Base-by-base conservation (phyloP, 441 rosid genomes). In the Mallotus repandus region DNA sequence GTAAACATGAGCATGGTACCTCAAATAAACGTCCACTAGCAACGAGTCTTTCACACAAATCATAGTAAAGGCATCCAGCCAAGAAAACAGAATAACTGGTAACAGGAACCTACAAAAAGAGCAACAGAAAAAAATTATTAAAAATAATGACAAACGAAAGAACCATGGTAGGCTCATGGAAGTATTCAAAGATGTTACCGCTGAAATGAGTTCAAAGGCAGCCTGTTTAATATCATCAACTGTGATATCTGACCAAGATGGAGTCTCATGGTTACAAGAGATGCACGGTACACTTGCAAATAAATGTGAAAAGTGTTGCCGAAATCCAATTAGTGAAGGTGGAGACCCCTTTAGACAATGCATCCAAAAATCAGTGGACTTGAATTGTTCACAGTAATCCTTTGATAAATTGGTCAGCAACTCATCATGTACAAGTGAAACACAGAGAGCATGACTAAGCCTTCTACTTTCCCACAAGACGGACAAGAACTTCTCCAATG, bases 401-500 rank as follows among this genome's bases (percentile, higher is more conserved):
- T 80, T 88, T 71, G 89, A 82, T 73, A 90, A 78, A 67, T 71
- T 84, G 43, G 15, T 57, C 46, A 85, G 79, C 59, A 93, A 83
- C 68, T 81, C 86, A 54, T 93, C 92, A 81, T 82, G 81, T 61
- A 96, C 75, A 52, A 98, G 97, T 70, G 97, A 85, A 73, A 80
- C 77, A 78, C 98, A 96, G 72, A 94, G 92, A 29, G 91, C 89
- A 81, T 94, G 98, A 78, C 88, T 87, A 49, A 92, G 88, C 84
- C 98, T 91, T 84, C 98, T 88, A 76, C 85, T 78, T 77, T 85
- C 93, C 99, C 98, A 94, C 64, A 94, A 77, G 75, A 80, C 77
- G 75, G 89, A 76, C 76, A 94, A 55, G 76, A 86, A 88, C 81
- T 75, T 89, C 82, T 81, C 91, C 58, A 79, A 25, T 67, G 85